Conservation (phyloP, 805 yeast genomes). For the Cyberlindnera saturnus region DNA sequence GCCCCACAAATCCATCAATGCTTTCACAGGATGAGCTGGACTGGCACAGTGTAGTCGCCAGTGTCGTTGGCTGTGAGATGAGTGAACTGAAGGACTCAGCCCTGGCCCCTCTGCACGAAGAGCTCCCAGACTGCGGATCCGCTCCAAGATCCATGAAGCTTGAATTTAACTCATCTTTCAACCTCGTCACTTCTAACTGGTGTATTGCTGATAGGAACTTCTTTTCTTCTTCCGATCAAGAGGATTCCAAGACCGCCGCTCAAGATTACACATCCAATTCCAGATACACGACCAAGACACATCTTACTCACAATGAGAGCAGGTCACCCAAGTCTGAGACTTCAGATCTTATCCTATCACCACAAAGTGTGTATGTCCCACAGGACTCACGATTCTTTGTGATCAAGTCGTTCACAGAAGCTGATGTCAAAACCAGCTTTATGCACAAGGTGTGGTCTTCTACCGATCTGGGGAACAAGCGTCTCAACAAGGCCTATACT, state of each 20-base stretch:
- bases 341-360: constrained; percentile 10
- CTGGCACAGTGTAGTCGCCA: constrained; percentile 3
- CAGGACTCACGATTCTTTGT: constrained; percentile 37
- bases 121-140: constrained; percentile 1
- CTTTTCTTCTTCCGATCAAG: no score
- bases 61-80: constrained; percentile 1
- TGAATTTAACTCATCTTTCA: constrained; percentile 14
- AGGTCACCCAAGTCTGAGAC: no score
- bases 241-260: no score
- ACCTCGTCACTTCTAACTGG: constrained; percentile 13
- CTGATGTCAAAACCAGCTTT: constrained; percentile 45
- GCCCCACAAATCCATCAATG: not conserved
- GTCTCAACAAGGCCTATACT: constrained; percentile 39
- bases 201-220: not conserved
- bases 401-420: constrained; percentile 46
- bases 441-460: constrained; percentile 52
- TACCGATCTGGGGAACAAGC: constrained; percentile 48
- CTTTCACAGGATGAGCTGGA: not conserved
- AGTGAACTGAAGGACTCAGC: not conserved
- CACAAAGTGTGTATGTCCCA: constrained; percentile 21
- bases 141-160: not conserved
- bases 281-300: no score
- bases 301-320: no score
- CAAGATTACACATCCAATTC: no score
- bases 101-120: not conserved